Conservation (phyloP, 257 asterid species). For the Nicotiana tomentosiformis region DNA sequence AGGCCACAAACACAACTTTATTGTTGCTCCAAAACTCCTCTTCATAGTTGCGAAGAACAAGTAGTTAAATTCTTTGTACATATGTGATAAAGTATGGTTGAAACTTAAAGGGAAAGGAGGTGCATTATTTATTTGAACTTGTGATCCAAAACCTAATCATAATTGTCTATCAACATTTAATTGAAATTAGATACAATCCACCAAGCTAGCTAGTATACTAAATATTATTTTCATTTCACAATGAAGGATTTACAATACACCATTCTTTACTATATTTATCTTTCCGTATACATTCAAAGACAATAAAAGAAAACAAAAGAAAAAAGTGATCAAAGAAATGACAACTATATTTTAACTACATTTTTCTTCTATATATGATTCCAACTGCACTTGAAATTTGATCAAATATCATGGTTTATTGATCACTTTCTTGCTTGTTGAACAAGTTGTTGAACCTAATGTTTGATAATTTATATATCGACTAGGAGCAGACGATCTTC, state of each 20-base stretch:
- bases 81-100: not conserved
- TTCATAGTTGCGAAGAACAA: no score
- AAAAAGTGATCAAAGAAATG: not conserved
- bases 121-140: not conserved
- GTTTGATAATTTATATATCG: slow-evolving; percentile 49
- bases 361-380: not conserved
- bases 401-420: slow-evolving; percentile 32
- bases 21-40: no score
- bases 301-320: not conserved
- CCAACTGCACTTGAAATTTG: not conserved
- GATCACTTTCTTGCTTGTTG: slow-evolving; percentile 13
- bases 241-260: not conserved
- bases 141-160: no score
- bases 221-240: not conserved
- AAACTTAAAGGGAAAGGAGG: not conserved
- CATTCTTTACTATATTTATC: not conserved
- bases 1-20: no score
- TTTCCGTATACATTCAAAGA: not conserved
- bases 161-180: not conserved
- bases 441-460: slow-evolving; percentile 29
- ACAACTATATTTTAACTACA: not conserved
- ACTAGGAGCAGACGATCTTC: slow-evolving; percentile 59
- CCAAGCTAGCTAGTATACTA: not conserved
- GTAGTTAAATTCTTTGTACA: no score
- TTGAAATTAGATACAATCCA: not conserved